A percentile compares a stretch with the other conserved stretches of the same genome.
Evolutionary conservation across 495 filamentous ascomycete genomes (phyloP).

Genomic region (Pyronema omphalodes): DNA sequence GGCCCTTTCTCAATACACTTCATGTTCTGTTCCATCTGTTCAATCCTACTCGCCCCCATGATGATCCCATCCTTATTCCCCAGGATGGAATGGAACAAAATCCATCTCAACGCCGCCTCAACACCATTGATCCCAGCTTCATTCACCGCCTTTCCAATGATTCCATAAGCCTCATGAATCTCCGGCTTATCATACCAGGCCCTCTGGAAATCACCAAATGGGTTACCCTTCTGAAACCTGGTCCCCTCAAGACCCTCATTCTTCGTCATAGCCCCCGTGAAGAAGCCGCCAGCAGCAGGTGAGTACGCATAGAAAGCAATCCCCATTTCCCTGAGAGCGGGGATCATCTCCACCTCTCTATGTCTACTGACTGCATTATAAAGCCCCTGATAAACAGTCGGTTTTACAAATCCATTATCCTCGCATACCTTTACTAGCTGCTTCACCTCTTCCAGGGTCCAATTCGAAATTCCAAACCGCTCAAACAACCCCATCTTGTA

Average conservation of each 20-base stretch:
- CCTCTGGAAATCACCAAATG: constrained; percentile 9
- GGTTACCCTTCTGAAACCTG: constrained; percentile 15
- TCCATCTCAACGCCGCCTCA: background rate
- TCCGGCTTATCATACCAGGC: constrained; percentile 16
- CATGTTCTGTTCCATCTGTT: constrained; percentile 25
- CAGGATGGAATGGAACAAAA: background rate
- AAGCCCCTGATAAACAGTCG: constrained; percentile 45
- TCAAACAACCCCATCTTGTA: constrained; percentile 11
- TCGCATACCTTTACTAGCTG: constrained; percentile 33
- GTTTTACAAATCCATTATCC: constrained; percentile 38
- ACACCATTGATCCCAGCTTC: background rate
- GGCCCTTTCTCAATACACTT: constrained; percentile 27
- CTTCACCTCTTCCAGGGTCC: constrained; percentile 33
- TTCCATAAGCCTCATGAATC: constrained; percentile 18
- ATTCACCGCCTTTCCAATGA: background rate
- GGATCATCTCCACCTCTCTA: constrained; percentile 34
- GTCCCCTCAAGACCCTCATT: constrained; percentile 19
- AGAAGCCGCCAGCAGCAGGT: constrained; percentile 35
- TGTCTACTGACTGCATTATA: constrained; percentile 44
- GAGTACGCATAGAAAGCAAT: constrained; percentile 35
- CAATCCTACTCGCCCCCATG: constrained; percentile 27
- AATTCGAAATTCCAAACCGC: constrained; percentile 34
- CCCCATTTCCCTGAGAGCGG: constrained; percentile 34
- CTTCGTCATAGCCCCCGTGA: constrained; percentile 29
- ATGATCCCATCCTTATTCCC: constrained; percentile 26